A percentile compares a stretch with the other conserved stretches of the same genome.
phyloP scores from a whole-genome alignment of 202 grass and related monocot species.

The Eragrostis tef region DNA sequence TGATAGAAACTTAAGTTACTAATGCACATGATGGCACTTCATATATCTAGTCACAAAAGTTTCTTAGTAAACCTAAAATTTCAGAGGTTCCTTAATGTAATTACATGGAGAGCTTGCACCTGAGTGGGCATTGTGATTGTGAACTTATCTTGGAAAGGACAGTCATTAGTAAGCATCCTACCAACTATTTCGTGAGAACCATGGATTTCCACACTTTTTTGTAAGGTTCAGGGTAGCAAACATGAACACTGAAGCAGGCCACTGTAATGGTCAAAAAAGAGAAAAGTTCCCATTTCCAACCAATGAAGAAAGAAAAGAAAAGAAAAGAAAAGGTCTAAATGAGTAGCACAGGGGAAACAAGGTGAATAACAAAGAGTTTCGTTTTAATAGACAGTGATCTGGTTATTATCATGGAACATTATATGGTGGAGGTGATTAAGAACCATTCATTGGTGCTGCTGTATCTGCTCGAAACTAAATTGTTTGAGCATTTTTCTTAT shows the following conservation, averaged over 20 bases:
- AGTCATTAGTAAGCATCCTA: conserved; percentile 8
- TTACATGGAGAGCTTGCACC: neutral
- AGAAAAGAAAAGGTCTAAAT: neutral
- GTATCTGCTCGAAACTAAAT: conserved; percentile 9
- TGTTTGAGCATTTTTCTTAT: conserved; percentile 25
- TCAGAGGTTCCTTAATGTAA: conserved; percentile 22
- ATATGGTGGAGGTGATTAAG: conserved; percentile 1
- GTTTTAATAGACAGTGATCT: neutral
- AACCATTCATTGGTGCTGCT: conserved; percentile 33
- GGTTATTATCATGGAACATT: neutral
- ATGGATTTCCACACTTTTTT: neutral
- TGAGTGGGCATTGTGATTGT: conserved; percentile 16
- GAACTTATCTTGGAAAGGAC: neutral
- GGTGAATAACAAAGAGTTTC: neutral
- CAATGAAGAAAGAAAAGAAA: conserved; percentile 25
- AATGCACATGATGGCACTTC: conserved; percentile 18
- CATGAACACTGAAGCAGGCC: neutral
- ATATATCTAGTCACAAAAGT: conserved; percentile 7
- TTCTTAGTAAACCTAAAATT: conserved; percentile 13
- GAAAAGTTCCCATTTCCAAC: neutral
- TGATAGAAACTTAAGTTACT: neutral
- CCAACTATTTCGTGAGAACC: neutral
- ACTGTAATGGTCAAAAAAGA: neutral
- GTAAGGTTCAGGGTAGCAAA: conserved; percentile 29
- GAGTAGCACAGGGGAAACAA: conserved; percentile 9